Base-by-base conservation (phyloP, 2,329 filamentous ascomycete genomes). In the Colletotrichum lindemuthianum region DNA sequence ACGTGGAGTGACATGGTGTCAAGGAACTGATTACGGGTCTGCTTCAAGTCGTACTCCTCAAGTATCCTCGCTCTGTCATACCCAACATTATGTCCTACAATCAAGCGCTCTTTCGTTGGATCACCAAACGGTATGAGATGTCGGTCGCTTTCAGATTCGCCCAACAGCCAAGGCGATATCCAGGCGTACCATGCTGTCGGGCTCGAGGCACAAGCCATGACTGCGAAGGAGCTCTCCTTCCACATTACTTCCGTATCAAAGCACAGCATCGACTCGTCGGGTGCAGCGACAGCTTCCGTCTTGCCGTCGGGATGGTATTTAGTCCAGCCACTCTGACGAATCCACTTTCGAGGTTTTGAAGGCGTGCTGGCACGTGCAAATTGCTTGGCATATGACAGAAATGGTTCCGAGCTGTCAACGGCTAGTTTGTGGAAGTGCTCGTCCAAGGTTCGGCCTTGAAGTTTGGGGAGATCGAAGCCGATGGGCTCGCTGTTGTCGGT, bases 1-100 rank as follows among this genome's bases (percentile, higher is more conserved):
- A 97, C 95, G 75, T 99, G 96, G 16, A 99, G 81, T 2, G 95
- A 98, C 96, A 99, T 99, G 36, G 96, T 99, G 75, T 99, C 96
- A 55, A 99, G 79, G 74, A 97, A 99, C 47, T 88, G 90, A 70
- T 93, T 98, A 43, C 88, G 87, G 1, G 92, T 90, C 75, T 97
- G 95, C 59, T 87, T 82, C 44, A 98, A 77, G 71, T 90, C 86
- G 75, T 99, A 99, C 75, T 99, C 96, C 74, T 99, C 96, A 16
- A 89, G 78, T 59, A 97, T 87, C 40, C 96, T 86, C 13, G 95
- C 95, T 32, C 96, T 86, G 74, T 99, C 96, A 75, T 96, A 99
- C 16, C 96, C 96, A 63, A 99, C 88, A 69, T 99, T 99, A 78
- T 99, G 96, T 2, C 96, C 96, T 24, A 99, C 88, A 47, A 99